Evolutionary conservation across 352 stramenopile genomes (phyloP).

Genomic region (Phytophthora hibernalis): DNA sequence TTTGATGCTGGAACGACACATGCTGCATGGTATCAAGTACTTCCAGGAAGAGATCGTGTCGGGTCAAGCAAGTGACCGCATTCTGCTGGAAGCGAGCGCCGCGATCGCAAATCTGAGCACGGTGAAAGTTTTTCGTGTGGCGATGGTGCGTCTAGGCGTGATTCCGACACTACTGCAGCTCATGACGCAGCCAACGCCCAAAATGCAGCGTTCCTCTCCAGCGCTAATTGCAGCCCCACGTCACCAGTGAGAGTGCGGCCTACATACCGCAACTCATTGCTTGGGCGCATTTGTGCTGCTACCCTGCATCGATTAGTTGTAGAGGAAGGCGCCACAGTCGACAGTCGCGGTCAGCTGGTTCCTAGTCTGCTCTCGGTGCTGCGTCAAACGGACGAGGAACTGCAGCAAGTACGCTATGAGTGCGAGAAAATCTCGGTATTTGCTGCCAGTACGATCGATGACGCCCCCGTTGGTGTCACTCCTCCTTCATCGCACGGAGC

Average conservation of each 20-base stretch:
- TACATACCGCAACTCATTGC: conserved; percentile 19
- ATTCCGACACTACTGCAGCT: conserved; percentile 63
- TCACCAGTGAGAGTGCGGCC: conserved; percentile 5
- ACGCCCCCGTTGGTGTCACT: conserved; percentile 3
- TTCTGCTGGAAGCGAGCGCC: conserved; percentile 63
- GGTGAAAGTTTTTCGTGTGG: conserved; percentile 56
- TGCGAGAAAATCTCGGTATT: conserved; percentile 76
- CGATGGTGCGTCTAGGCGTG: conserved; percentile 63
- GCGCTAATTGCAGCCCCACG: neutral
- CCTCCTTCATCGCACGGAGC: conserved; percentile 3
- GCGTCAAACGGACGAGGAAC: conserved; percentile 61
- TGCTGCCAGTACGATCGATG: conserved; percentile 4
- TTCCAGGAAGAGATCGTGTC: conserved; percentile 66
- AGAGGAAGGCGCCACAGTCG: conserved; percentile 57
- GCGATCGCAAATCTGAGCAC: conserved; percentile 81
- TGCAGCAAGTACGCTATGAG: conserved; percentile 79
- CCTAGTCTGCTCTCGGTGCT: conserved; percentile 68
- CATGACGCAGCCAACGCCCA: conserved; percentile 24
- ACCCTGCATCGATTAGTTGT: conserved; percentile 75
- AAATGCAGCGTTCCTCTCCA: conserved; percentile 12
- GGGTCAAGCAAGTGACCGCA: conserved; percentile 41
- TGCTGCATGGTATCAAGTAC: conserved; percentile 64
- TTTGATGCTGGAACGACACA: conserved; percentile 57
- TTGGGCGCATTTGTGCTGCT: conserved; percentile 63
- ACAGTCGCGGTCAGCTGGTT: conserved; percentile 48